Evolutionary conservation across 2,329 filamentous ascomycete genomes (phyloP).

Genomic region (Proliferodiscus dingleyae): DNA sequence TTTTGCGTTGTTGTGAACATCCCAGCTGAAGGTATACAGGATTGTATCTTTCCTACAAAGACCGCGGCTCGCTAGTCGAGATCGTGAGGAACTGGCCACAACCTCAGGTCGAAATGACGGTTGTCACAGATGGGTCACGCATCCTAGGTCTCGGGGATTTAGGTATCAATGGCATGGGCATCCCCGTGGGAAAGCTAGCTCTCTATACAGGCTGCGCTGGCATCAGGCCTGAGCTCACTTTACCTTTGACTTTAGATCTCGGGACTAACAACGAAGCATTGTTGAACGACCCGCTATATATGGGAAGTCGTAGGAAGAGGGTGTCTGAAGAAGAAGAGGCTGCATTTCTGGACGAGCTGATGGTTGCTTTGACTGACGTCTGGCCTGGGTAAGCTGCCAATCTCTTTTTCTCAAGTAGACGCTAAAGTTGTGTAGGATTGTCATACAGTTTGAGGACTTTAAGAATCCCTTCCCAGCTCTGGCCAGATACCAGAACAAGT

Average conservation of each 20-base stretch:
- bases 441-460: constrained; percentile 70
- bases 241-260: constrained; percentile 79
- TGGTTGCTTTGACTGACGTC: constrained; percentile 58
- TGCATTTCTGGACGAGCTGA: constrained; percentile 69
- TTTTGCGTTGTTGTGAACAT: too few relatives aligned
- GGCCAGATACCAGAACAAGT: constrained; percentile 65
- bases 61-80: constrained; percentile 59
- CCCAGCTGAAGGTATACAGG: too few relatives aligned
- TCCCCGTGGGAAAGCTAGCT: constrained; percentile 76
- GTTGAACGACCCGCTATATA: constrained; percentile 70
- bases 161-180: constrained; percentile 77
- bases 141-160: constrained; percentile 79
- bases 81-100: constrained; percentile 69
- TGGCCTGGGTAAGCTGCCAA: constrained; percentile 79
- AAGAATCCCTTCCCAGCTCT: constrained; percentile 55
- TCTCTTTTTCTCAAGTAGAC: constrained; percentile 75
- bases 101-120: constrained; percentile 56
- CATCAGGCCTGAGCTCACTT: constrained; percentile 70
- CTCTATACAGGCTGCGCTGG: constrained; percentile 83
- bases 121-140: constrained; percentile 51
- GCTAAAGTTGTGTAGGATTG: constrained; percentile 40
- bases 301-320: constrained; percentile 65
- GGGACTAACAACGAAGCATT: constrained; percentile 76
- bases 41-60: constrained; percentile 66
- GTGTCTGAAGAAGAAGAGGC: constrained; percentile 69